Percentiles rank a stretch among this genome's conserved stretches.
phyloP scores from a whole-genome alignment of 192 early-diverging fungal genomes.

The Rhizoclosmatium globosum region DNA sequence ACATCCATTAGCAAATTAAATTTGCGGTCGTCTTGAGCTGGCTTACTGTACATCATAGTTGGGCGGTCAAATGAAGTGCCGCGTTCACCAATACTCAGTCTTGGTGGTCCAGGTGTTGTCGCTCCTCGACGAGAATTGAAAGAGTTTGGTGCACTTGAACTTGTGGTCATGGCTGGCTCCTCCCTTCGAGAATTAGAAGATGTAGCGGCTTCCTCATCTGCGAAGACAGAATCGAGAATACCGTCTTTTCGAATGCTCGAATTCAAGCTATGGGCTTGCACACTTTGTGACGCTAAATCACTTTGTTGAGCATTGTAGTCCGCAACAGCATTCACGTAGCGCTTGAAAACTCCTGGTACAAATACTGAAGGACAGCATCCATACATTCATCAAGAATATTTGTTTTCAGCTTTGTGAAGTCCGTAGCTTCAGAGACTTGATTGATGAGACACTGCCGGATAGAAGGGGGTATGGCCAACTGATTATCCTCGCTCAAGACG shows the following conservation, averaged over 20 bases:
- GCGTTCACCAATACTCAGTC: too few species aligned
- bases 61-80: not conserved
- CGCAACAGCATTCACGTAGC: not conserved
- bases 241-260: not conserved
- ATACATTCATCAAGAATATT: conserved; percentile 11
- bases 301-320: not conserved
- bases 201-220: not conserved
- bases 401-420: not conserved
- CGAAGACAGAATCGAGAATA: not conserved
- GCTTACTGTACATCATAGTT: conserved; percentile 13
- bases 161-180: not conserved
- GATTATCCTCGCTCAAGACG: not conserved
- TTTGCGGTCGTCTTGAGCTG: not conserved
- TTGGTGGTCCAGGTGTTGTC: not conserved
- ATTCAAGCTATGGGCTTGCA: not conserved
- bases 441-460: not conserved
- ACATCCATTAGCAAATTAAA: conserved; percentile 16
- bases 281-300: not conserved
- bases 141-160: not conserved
- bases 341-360: conserved; percentile 15
- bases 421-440: not conserved
- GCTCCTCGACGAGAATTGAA: not conserved
- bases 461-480: not conserved
- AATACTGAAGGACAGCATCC: conserved; percentile 6
- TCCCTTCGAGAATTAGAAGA: not conserved